phyloP scores from a whole-genome alignment of 148 eudicot genomes.

The Agrostemma githago region DNA sequence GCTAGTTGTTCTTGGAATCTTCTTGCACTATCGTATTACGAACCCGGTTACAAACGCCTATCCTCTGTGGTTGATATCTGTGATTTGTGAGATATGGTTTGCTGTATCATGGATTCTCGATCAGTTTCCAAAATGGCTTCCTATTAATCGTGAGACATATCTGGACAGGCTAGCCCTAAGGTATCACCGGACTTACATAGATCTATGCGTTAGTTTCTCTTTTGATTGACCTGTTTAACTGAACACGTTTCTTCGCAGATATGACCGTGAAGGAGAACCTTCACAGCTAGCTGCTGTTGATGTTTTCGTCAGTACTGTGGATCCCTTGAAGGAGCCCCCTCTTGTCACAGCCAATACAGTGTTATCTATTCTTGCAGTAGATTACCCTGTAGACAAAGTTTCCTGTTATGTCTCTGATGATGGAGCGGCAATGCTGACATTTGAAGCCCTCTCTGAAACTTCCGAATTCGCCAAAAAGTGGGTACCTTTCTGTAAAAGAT shows the following conservation, averaged over 20 bases:
- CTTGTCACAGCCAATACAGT: constrained; percentile 93
- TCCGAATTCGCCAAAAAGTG: constrained; percentile 90
- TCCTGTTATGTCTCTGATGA: constrained; percentile 86
- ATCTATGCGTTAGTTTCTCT: background rate
- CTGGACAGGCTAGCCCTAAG: constrained; percentile 81
- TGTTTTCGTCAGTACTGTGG: constrained; percentile 87
- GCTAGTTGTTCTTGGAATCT: constrained; percentile 63
- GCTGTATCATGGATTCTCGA: constrained; percentile 90
- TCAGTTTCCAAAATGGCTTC: constrained; percentile 91
- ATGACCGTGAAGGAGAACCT: constrained; percentile 75
- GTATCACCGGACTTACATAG: constrained; percentile 24
- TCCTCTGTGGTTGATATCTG: constrained; percentile 80
- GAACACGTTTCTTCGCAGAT: constrained; percentile 16
- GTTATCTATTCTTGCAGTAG: constrained; percentile 89
- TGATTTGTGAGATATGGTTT: constrained; percentile 94
- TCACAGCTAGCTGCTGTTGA: constrained; percentile 83
- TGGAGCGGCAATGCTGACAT: constrained; percentile 98
- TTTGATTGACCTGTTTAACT: background rate
- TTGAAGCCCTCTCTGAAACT: constrained; percentile 89
- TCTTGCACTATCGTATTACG: constrained; percentile 74
- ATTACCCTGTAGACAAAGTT: constrained; percentile 90
- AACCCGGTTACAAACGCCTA: constrained; percentile 88
- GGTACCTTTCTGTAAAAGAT: constrained; percentile 92
- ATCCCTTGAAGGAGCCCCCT: constrained; percentile 93
- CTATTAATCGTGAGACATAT: constrained; percentile 88